Evolutionary conservation across 495 filamentous ascomycete genomes (phyloP).

Genomic region (Penicillium steckii): DNA sequence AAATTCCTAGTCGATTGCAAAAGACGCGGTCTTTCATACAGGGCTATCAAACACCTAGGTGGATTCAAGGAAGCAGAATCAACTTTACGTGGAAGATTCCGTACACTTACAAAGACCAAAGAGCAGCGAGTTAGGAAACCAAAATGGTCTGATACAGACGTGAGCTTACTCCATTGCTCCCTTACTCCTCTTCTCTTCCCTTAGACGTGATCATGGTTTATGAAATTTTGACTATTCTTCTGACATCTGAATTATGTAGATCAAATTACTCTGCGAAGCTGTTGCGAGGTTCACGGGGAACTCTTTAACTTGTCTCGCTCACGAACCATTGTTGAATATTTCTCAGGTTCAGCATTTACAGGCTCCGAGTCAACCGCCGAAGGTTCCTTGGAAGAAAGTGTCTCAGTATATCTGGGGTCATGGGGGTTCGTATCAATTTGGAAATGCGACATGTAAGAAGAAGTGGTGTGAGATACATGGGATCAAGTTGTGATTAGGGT

Average conservation of each 20-base stretch:
- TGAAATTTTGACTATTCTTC: background rate
- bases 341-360: background rate
- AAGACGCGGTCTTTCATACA: conserved; percentile 70
- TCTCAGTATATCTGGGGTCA: conserved; percentile 65
- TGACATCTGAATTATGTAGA: conserved; percentile 18
- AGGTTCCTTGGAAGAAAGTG: conserved; percentile 82
- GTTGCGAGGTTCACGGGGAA: conserved; percentile 34
- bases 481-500: conserved; percentile 12
- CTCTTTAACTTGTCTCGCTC: background rate
- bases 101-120: conserved; percentile 76
- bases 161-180: conserved; percentile 47
- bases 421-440: conserved; percentile 83
- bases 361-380: conserved; percentile 27
- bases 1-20: conserved; percentile 64
- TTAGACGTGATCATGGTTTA: background rate
- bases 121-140: conserved; percentile 75
- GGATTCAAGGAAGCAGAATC: conserved; percentile 79
- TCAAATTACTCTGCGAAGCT: conserved; percentile 37
- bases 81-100: conserved; percentile 76
- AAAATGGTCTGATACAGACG: conserved; percentile 72
- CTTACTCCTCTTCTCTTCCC: background rate
- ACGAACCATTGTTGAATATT: background rate
- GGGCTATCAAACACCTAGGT: conserved; percentile 66
- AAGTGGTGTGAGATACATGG: conserved; percentile 56
- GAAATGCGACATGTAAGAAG: conserved; percentile 84